Conservation (phyloP, 805 yeast species). For the Teunomyces barrocoloradensis region DNA sequence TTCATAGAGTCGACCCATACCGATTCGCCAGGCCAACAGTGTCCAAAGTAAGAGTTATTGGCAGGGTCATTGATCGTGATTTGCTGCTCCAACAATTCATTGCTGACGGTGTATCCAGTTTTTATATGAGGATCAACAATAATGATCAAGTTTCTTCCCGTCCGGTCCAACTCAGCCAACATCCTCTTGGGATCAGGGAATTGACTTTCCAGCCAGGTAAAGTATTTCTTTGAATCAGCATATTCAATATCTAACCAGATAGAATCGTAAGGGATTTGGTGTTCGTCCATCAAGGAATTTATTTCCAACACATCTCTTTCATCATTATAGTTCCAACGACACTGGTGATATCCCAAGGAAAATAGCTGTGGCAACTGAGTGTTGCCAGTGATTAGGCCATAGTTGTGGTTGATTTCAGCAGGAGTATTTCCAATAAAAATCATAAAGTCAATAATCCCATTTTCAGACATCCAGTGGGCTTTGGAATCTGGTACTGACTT, state of each 20-base stretch:
- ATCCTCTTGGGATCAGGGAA: conserved; percentile 76
- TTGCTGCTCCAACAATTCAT: conserved; percentile 40
- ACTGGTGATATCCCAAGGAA: conserved; percentile 89
- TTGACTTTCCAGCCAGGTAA: conserved; percentile 77
- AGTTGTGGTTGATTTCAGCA: conserved; percentile 53
- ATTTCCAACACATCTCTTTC: conserved; percentile 81
- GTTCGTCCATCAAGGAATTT: conserved; percentile 63
- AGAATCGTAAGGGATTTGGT: conserved; percentile 80
- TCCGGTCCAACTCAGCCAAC: conserved; percentile 60
- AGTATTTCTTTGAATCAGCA: conserved; percentile 80
- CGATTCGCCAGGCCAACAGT: conserved; percentile 98
- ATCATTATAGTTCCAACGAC: conserved; percentile 95
- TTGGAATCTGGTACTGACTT: conserved; percentile 33
- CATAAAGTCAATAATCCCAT: conserved; percentile 77
- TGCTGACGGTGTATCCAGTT: conserved; percentile 62
- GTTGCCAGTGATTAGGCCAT: conserved; percentile 70
- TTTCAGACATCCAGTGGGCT: conserved; percentile 94
- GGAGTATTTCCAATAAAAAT: conserved; percentile 63
- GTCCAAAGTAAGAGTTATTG: conserved; percentile 66
- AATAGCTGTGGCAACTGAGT: conserved; percentile 72
- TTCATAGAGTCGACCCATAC: conserved; percentile 88
- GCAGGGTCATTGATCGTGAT: conserved; percentile 47
- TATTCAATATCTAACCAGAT: conserved; percentile 96
- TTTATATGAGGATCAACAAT: conserved; percentile 93
- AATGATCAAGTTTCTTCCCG: conserved; percentile 79